Base-by-base conservation (phyloP, 345 rosid genomes). In the Mallotus nudiflorus region DNA sequence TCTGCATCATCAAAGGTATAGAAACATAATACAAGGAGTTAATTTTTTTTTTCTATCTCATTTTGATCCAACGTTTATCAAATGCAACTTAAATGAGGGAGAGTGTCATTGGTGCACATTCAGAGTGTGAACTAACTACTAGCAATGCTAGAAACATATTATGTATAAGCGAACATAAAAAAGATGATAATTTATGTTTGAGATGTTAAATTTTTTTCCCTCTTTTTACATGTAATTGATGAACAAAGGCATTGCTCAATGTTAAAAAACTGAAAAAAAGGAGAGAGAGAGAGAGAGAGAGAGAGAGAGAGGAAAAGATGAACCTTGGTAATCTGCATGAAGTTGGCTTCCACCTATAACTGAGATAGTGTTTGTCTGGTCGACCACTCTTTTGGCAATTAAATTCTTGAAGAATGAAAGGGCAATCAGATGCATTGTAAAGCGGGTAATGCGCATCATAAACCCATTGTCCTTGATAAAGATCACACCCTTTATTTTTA, bases 391-490 rank as follows among this genome's bases (percentile, higher is more conserved):
- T 27, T 20, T 67, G 80, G 80, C 93, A 91, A 69, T 89, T 79
- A 66, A 91, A 91, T 62, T 79, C 70, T 72, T 40, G 73, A 72
- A 82, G 81, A 1, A 89, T 60, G 77, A 91, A 89, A 0, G 83
- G 81, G 37, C 97, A 91, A 20, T 62, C 48, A 1, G 69, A 18
- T 61, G 82, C 29, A 56, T 80, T 70, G 39, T 89, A 91, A 11
- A 82, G 81, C 75, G 89, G 88, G 65, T 85, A 83, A 13, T 87
- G 77, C 28, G 72, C 49, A 45, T 52, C 95, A 51, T 69, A 67
- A 52, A 91, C 85, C 97, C 97, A 91, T 35, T 70, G 83, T 50
- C 97, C 97, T 9, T 62, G 39, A 49, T 73, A 90, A 44, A 83
- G 57, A 71, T 83, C 68, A 56, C 86, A 80, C 8, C 37, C 51